These are phyloP conservation scores for Rachicladosporium sp. DNA, from an alignment of 2,329 filamentous ascomycete genomes.

Conservation along the genomic window DNA sequence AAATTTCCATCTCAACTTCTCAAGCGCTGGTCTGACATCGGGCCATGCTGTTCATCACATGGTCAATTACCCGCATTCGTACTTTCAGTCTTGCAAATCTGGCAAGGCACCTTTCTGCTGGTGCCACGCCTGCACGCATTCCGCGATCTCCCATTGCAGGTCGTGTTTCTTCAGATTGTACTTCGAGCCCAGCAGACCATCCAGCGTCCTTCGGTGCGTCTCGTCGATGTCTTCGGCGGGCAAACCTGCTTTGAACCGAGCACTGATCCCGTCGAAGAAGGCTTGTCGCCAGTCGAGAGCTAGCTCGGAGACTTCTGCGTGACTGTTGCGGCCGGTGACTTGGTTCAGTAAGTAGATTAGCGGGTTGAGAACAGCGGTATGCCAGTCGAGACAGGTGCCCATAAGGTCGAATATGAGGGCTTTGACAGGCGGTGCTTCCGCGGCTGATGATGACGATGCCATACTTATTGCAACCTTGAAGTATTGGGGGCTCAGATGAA, in stretches of 20 bases:
- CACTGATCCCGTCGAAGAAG: slow-evolving; percentile 37
- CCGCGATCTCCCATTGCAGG: not conserved
- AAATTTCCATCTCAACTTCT: slow-evolving; percentile 20
- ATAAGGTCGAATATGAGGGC: slow-evolving; percentile 43
- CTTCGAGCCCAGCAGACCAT: slow-evolving; percentile 19
- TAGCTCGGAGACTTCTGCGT: slow-evolving; percentile 19
- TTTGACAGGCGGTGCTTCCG: slow-evolving; percentile 17
- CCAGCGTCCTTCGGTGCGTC: slow-evolving; percentile 34
- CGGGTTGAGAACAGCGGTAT: slow-evolving; percentile 14
- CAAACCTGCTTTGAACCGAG: slow-evolving; percentile 24
- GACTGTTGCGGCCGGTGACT: not conserved
- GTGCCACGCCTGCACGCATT: slow-evolving; percentile 32
- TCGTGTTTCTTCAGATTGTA: not conserved
- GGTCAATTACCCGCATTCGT: too few species aligned
- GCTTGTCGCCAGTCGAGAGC: slow-evolving; percentile 39
- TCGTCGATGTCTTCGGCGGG: slow-evolving; percentile 40
- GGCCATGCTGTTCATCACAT: slow-evolving; percentile 35
- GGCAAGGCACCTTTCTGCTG: slow-evolving; percentile 20
- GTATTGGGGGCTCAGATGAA: too few species aligned
- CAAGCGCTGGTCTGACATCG: slow-evolving; percentile 35
- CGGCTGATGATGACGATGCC: not conserved
- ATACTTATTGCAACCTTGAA: too few species aligned
- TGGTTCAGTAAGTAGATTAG: not conserved
- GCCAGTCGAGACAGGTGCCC: slow-evolving; percentile 48
- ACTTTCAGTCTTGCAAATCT: not conserved